These are phyloP conservation scores for Perilla frutescens DNA, from an alignment of 257 asterid genomes.

Conservation along the genomic window DNA sequence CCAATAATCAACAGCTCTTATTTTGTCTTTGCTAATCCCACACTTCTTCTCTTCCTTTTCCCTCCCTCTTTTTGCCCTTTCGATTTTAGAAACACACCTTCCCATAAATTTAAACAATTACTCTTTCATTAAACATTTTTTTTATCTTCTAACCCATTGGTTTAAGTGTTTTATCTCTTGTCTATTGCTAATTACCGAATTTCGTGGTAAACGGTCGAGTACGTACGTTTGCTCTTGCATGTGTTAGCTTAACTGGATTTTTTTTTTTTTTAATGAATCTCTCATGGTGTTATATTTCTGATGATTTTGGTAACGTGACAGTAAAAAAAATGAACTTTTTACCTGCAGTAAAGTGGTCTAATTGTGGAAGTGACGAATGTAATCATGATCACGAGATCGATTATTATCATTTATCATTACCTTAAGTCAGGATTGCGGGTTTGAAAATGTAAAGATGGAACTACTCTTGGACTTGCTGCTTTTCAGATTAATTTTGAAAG, in stretches of 20 bases:
- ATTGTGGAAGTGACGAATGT: too few relatives aligned
- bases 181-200: slow-evolving; percentile 9
- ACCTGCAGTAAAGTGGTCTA: too few relatives aligned
- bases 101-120: slow-evolving; percentile 22
- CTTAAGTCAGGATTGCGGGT: too few relatives aligned
- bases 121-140: background rate
- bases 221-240: background rate
- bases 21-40: slow-evolving; percentile 56
- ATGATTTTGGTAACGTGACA: too few relatives aligned
- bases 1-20: slow-evolving; percentile 38
- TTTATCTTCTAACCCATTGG: slow-evolving; percentile 29
- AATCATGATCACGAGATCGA: too few relatives aligned
- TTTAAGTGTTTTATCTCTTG: slow-evolving; percentile 14
- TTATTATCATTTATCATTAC: too few relatives aligned
- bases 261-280: too few relatives aligned
- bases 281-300: too few relatives aligned
- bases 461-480: too few relatives aligned
- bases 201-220: slow-evolving; percentile 25
- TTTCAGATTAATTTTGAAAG: too few relatives aligned
- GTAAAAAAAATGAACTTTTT: too few relatives aligned
- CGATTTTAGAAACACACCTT: slow-evolving; percentile 34
- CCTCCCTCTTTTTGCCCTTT: slow-evolving; percentile 24
- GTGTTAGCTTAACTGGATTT: background rate
- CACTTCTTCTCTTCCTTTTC: slow-evolving; percentile 15
- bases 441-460: too few relatives aligned